A percentile compares a stretch with the other conserved stretches of the same genome.
Evolutionary conservation across 129 eudicot species (phyloP).

Genomic region (carrot (Daucus carota)): DH1_v3.0 NC_030382.2:33131501-33132000

Average conservation of each 20-base stretch:
- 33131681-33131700: conserved; percentile 54
- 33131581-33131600: conserved; percentile 51
- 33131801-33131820: too few relatives aligned
- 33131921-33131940: conserved; percentile 13
- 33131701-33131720: conserved; percentile 47
- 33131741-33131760: conserved; percentile 41
- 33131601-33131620: conserved; percentile 92
- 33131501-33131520: conserved; percentile 43
- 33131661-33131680: conserved; percentile 51
- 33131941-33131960: conserved; percentile 13
- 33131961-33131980: background rate
- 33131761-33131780: background rate
- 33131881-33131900: conserved; percentile 15
- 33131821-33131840: conserved; percentile 15
- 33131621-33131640: conserved; percentile 35
- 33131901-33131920: conserved; percentile 26
- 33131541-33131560: conserved; percentile 42
- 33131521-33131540: conserved; percentile 47
- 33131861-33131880: conserved; percentile 17
- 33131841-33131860: conserved; percentile 17
- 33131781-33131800: background rate
- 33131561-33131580: conserved; percentile 53
- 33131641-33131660: conserved; percentile 36
- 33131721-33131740: conserved; percentile 37
- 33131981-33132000: background rate